Base-by-base conservation (phyloP, 495 filamentous ascomycete species). In the Mycothermus thermophilus region DNA sequence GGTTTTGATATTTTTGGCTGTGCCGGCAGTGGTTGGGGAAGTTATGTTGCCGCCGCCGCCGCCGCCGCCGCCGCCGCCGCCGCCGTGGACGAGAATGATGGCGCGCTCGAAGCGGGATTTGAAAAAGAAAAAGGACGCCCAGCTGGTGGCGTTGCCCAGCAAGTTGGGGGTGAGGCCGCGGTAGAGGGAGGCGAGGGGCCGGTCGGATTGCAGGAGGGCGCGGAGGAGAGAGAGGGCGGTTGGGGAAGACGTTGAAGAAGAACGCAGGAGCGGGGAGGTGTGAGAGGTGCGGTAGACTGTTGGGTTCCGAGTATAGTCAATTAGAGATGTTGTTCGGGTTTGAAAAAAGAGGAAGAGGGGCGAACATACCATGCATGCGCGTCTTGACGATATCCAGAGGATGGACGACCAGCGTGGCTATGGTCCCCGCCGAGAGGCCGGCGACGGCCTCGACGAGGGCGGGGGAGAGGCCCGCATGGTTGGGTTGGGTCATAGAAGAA, bases 341-440 rank as follows among this genome's bases (percentile, higher is more conserved):
- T n/a, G n/a, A n/a, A 20, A 4, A 12, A 21, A 13, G 12, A 17
- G 23, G 30, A 7, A 25, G 22, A n/a, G 1, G 21, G 7, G 38
- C 11, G 21, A 24, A 42, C 46, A 28, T 58, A 88, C 86, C 72
- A 62, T 99, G 90, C 46, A 99, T 74, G 38, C 90, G 79, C 25
- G 86, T 95, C 63, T 99, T 99, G 48, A 96, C 71, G 38, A 96
- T 72, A 60, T 99, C 90, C 33, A 99, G 68, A 13, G 90, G 90
- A 62, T 87, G 82, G 17, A 79, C 77, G 33, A 71, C 67, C 37
- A 95, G 68, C 20, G 90, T 94, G 12, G 84, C 77, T 42, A 82
- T 73, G 42, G 85, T 67, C 26, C 90, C 90, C 35, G 88, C 88
- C 32, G 78, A 77, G 55, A 97, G 80, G 41, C 90, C 90, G 29